phyloP scores from a whole-genome alignment of 352 stramenopile genomes.

The Elongisporangium senticosum region DNA sequence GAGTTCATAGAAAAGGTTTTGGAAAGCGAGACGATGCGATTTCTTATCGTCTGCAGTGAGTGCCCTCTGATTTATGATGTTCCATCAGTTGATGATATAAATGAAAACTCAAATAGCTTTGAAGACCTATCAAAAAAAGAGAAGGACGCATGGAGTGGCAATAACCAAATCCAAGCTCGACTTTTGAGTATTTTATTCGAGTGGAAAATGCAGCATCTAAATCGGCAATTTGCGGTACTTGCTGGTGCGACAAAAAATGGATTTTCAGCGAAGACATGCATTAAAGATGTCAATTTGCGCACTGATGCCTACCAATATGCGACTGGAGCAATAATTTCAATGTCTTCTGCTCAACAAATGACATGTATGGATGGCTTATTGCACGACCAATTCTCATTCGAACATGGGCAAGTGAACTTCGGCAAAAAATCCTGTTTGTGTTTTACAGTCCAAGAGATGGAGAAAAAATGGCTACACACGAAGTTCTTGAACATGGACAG shows the following conservation, averaged over 20 bases:
- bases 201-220: slow-evolving; percentile 58
- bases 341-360: not conserved
- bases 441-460: slow-evolving; percentile 8
- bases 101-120: not conserved
- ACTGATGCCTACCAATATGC: slow-evolving; percentile 37
- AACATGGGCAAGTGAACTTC: slow-evolving; percentile 25
- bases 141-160: slow-evolving; percentile 35
- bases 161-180: slow-evolving; percentile 26
- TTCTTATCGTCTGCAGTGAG: slow-evolving; percentile 51
- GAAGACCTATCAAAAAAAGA: slow-evolving; percentile 7
- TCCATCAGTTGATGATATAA: slow-evolving; percentile 6
- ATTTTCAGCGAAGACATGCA: slow-evolving; percentile 26
- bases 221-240: slow-evolving; percentile 38
- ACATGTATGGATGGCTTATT: slow-evolving; percentile 14
- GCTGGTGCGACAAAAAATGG: slow-evolving; percentile 28
- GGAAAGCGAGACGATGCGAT: slow-evolving; percentile 16
- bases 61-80: slow-evolving; percentile 36
- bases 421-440: slow-evolving; percentile 25
- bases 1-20: slow-evolving; percentile 46
- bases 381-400: slow-evolving; percentile 40
- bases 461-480: not conserved
- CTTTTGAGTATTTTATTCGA: slow-evolving; percentile 53
- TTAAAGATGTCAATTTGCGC: slow-evolving; percentile 45
- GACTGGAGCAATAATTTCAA: slow-evolving; percentile 25
- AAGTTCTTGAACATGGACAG: slow-evolving; percentile 12